Conservation (phyloP, 257 asterid genomes). For the Plantago major region DNA sequence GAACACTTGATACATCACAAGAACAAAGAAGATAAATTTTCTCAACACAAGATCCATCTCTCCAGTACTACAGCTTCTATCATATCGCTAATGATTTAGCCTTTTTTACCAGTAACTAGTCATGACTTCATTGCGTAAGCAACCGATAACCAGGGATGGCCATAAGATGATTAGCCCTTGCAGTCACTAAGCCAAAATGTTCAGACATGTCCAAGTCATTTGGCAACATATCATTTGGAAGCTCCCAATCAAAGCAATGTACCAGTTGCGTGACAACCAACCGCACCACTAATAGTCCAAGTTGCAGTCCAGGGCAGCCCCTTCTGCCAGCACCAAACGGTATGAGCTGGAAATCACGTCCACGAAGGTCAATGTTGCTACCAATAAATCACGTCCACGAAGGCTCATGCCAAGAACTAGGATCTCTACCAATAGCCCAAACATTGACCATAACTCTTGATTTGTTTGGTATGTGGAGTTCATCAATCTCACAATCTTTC, state of each 20-base stretch:
- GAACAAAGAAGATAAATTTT: too few relatives aligned
- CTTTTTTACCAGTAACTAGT: too few relatives aligned
- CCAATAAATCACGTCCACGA: constrained; percentile 14
- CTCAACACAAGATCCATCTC: too few relatives aligned
- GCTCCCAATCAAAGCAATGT: constrained; percentile 24
- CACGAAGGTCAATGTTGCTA: constrained; percentile 11
- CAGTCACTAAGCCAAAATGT: constrained; percentile 12
- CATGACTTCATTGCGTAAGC: background rate
- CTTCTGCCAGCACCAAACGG: constrained; percentile 20
- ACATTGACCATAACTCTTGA: constrained; percentile 9
- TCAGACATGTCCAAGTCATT: constrained; percentile 15
- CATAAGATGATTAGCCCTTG: constrained; percentile 5
- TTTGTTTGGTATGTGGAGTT: constrained; percentile 4
- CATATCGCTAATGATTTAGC: too few relatives aligned
- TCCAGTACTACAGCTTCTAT: too few relatives aligned
- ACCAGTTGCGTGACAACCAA: constrained; percentile 15
- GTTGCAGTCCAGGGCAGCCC: constrained; percentile 19
- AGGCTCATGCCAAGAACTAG: constrained; percentile 9
- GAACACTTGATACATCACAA: too few relatives aligned
- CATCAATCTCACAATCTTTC: constrained; percentile 18
- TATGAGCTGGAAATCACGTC: constrained; percentile 10
- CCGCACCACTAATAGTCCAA: constrained; percentile 13
- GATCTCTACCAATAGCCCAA: constrained; percentile 24
- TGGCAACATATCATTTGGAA: constrained; percentile 14
- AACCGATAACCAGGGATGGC: constrained; percentile 10